These are phyloP conservation scores for Viola pubescens DNA, from an alignment of 441 rosid species.

Conservation along the genomic window DNA sequence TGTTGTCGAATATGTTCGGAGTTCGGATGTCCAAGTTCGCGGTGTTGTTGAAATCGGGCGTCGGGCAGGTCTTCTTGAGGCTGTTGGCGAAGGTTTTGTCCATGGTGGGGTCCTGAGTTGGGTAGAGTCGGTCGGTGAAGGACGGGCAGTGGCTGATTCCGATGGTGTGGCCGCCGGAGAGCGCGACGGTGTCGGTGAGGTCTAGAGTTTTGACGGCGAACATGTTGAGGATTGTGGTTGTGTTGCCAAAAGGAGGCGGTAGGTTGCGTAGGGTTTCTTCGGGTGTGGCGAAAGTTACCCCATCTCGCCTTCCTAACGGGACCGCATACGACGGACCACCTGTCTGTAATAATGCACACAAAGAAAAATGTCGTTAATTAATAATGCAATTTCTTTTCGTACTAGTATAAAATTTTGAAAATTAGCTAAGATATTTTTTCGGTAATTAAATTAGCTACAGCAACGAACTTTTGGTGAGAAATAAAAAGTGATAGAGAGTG, in stretches of 20 bases:
- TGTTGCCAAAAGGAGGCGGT: slow-evolving; percentile 39
- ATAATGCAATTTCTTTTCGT: too few species aligned
- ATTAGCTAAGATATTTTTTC: too few species aligned
- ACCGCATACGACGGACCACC: slow-evolving; percentile 82
- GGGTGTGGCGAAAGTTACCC: slow-evolving; percentile 37
- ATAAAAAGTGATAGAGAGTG: too few species aligned
- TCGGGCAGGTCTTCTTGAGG: slow-evolving; percentile 53
- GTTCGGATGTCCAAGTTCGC: slow-evolving; percentile 49
- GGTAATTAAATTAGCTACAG: background rate
- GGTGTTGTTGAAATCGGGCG: slow-evolving; percentile 28
- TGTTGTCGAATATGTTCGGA: slow-evolving; percentile 69
- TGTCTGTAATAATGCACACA: slow-evolving; percentile 27
- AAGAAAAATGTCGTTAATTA: too few species aligned
- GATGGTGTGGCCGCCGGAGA: slow-evolving; percentile 71
- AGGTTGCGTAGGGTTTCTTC: slow-evolving; percentile 45
- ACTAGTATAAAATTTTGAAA: too few species aligned
- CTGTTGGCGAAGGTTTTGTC: slow-evolving; percentile 50
- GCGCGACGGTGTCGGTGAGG: slow-evolving; percentile 53
- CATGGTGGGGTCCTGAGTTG: slow-evolving; percentile 58
- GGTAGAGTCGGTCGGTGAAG: slow-evolving; percentile 58
- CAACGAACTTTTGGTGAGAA: background rate
- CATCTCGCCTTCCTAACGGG: slow-evolving; percentile 74
- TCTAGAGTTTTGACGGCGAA: slow-evolving; percentile 41
- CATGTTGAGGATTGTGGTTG: slow-evolving; percentile 30
- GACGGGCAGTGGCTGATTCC: slow-evolving; percentile 53